Percentiles rank a stretch among this genome's conserved stretches.
Evolutionary conservation across 768 basidiomycete genomes (phyloP).

Genomic region (Strobilomyces confusus): DNA sequence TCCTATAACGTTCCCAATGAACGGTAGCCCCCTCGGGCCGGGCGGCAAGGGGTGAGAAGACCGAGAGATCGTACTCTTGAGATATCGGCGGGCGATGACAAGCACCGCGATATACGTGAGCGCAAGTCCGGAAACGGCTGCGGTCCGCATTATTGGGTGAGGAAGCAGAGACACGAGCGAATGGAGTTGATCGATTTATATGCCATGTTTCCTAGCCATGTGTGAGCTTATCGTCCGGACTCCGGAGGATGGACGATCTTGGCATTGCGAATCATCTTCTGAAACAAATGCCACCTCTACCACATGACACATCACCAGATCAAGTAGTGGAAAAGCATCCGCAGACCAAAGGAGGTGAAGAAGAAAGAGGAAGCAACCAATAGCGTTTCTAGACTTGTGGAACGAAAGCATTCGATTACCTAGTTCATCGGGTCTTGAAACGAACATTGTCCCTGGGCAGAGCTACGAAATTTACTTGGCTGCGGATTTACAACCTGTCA

Average conservation of each 20-base stretch:
- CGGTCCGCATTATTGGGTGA: slow-evolving; percentile 4
- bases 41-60: slow-evolving; percentile 29
- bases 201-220: background rate
- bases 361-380: background rate
- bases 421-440: background rate
- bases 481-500: too few species aligned
- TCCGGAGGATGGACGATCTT: background rate
- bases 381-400: background rate
- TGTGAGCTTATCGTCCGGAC: background rate
- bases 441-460: too few species aligned
- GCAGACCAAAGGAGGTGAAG: background rate
- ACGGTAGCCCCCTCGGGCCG: slow-evolving; percentile 35
- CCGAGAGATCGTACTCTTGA: background rate
- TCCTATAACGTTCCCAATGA: slow-evolving; percentile 28
- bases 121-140: slow-evolving; percentile 1
- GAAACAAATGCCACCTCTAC: background rate
- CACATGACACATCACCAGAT: background rate
- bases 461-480: background rate
- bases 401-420: background rate
- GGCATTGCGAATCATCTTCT: background rate
- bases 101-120: slow-evolving; percentile 9
- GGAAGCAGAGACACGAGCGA: background rate
- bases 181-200: background rate
- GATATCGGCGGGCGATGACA: slow-evolving; percentile 5
- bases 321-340: background rate